A percentile compares a stretch with the other conserved stretches of the same genome.
These are phyloP conservation scores for Cutaneotrichosporon arboriforme DNA, from an alignment of 1,284 basidiomycete species.

Conservation along the genomic window DNA sequence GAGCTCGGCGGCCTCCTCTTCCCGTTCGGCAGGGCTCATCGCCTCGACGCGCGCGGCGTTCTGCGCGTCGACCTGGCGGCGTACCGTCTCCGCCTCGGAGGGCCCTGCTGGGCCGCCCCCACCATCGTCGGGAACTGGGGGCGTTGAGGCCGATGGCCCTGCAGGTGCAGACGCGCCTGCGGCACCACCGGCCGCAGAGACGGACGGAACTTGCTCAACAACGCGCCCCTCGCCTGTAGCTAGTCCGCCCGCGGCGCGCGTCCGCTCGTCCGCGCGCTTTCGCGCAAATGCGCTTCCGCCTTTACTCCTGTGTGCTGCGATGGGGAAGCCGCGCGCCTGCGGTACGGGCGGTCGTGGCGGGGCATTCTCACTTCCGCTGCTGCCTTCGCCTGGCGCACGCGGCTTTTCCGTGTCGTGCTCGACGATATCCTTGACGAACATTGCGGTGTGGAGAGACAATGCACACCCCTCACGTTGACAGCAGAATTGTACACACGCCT, in stretches of 20 bases:
- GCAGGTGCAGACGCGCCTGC: no score
- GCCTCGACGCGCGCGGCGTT: conserved; percentile 51
- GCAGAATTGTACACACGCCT: not conserved
- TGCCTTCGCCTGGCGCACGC: no score
- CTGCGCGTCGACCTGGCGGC: conserved; percentile 22
- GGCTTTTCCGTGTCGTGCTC: conserved; percentile 22
- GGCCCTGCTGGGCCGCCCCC: not conserved
- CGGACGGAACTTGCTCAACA: conserved; percentile 10
- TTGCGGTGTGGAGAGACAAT: conserved; percentile 2
- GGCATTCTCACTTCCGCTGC: conserved; percentile 5
- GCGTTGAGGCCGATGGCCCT: not conserved
- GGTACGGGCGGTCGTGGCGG: conserved; percentile 18
- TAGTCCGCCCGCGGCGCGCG: conserved; percentile 7
- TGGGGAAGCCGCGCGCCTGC: conserved; percentile 12
- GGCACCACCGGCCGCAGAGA: not conserved
- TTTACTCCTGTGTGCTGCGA: conserved; percentile 11
- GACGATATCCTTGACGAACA: conserved; percentile 33
- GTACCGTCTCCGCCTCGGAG: conserved; percentile 10
- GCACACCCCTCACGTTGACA: not conserved
- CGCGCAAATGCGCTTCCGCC: conserved; percentile 14
- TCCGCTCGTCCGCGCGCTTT: conserved; percentile 4
- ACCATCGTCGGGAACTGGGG: no score
- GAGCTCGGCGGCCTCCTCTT: conserved; percentile 59
- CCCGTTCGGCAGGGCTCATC: conserved; percentile 60
- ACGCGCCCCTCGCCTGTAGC: conserved; percentile 11